Evolutionary conservation across 2,329 filamentous ascomycete species (phyloP), one percentile per base, ranked within the genome.

Genomic region (Annulohypoxylon truncatum): DNA sequence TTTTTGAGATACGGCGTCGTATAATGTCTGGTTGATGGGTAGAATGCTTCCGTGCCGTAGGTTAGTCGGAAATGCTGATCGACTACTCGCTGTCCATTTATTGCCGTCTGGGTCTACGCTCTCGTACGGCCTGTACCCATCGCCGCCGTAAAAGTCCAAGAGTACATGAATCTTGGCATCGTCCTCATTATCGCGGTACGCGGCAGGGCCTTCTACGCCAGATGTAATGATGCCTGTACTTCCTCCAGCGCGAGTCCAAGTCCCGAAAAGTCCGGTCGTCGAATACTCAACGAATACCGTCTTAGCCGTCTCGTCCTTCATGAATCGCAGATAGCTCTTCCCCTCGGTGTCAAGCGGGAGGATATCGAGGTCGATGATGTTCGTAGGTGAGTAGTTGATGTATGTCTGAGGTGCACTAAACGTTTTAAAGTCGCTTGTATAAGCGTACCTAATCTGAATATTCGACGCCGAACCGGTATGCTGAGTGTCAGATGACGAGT

Each of bases 311-410:
- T 87, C 84, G 73, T 87, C 83, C 68, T 87, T 87, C 75, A 87
- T 78, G 75, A 87, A 87, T 46, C 85, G 81, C 4, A 84, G 77
- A 53, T 83, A 87, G n/a, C 77, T 77, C 35, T 75, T 73, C 12
- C 77, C 77, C 50, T 76, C 76, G 31, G 69, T 70, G 12, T 81
- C 80, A 1, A 85, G 74, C 1, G 80, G 76, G 2, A 86, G 77
- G 74, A 90, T 84, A 69, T 87, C 85, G n/a, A 89, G 78, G 69
- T 87, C 84, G 71, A 87, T 87, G 54, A 85, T 78, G 61, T 83
- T 79, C 53, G 79, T 84, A 0, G 82, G 80, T 1, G 78, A 74
- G 44, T 80, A 78, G 73, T 84, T 80, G 72, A 87, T 82, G 69
- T 84, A 85, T 5, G 84, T 84, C 65, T 82, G 74, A 0, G 86